Evolutionary conservation across 257 asterid genomes (phyloP).

Genomic region (Fraxinus quadrangulata): DNA sequence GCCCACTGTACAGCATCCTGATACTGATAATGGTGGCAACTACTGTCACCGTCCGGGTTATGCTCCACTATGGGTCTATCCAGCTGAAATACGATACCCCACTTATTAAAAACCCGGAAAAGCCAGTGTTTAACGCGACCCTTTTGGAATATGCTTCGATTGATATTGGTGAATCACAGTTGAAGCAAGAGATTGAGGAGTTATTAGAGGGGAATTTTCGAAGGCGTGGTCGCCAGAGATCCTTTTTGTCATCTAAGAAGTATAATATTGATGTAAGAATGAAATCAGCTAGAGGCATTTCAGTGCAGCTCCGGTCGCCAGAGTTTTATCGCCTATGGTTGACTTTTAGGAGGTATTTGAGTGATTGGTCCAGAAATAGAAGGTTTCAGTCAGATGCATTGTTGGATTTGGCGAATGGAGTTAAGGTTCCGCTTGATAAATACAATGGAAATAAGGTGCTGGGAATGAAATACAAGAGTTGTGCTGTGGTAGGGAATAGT

Average conservation of each 20-base stretch:
- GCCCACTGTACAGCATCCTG: conserved; percentile 58
- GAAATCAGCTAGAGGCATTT: conserved; percentile 53
- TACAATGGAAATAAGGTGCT: conserved; percentile 29
- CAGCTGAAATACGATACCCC: conserved; percentile 46
- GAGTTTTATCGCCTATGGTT: conserved; percentile 72
- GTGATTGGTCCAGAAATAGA: conserved; percentile 76
- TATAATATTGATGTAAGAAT: conserved; percentile 48
- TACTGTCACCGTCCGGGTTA: conserved; percentile 49
- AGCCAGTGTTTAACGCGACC: conserved; percentile 56
- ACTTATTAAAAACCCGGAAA: conserved; percentile 26
- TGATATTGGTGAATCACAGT: conserved; percentile 60
- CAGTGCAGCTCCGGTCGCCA: conserved; percentile 65
- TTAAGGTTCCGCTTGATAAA: conserved; percentile 38
- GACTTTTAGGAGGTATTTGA: conserved; percentile 54
- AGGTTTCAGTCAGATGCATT: conserved; percentile 46
- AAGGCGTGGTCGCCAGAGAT: conserved; percentile 65
- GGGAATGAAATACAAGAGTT: conserved; percentile 46
- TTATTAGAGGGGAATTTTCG: conserved; percentile 70
- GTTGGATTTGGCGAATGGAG: conserved; percentile 45
- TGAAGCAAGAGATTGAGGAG: conserved; percentile 75
- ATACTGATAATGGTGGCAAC: conserved; percentile 53
- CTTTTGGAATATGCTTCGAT: conserved; percentile 62
- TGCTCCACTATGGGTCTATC: conserved; percentile 46
- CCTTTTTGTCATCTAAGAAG: conserved; percentile 73
- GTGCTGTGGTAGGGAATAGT: conserved; percentile 97